Base-by-base conservation (phyloP, 306 rosid genomes). In the Vicia faba region DNA sequence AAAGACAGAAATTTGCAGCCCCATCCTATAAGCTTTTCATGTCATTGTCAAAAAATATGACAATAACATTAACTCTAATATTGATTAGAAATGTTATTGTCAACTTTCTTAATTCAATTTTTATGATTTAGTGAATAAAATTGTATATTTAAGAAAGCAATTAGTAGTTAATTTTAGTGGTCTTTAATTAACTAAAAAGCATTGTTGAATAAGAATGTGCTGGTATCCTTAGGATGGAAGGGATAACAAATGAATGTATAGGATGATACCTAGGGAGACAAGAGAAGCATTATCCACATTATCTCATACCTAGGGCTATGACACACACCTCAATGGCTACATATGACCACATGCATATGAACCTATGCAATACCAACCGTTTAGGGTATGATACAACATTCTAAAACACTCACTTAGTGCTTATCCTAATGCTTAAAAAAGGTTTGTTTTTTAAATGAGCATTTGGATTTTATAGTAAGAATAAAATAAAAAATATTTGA, bases 171-270 rank as follows among this genome's bases (percentile, higher is more conserved):
- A 11, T 38, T n/a, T 44, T 44, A 13, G 8, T 13, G 18, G 7
- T 13, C 2, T 13, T n/a, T 44, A 44, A 44, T n/a, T 3, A n/a
- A 20, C 23, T 20, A 20, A 20, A 44, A 44, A 50, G 5, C 5
- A 19, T 9, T 19, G 8, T 3, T 50, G 12, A 19, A 19, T 50
- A 0, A 49, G 26, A 18, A 18, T 51, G 8, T 31, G 36, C 36
- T 31, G 0, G 38, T 10, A 1, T 51, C n/a, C 57, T 16, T 10
- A 4, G 1, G 11, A 3, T 45, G 9, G 2, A 23, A 55, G 38
- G 33, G 61, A 55, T 55, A 55, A 55, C 38, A 55, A 55, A 26
- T 55, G 61, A 55, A 55, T 55, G 61, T 26, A 55, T 55, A 55
- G 19, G 38, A 55, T 28, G 11, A 55, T 6, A 7, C 38, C 19